Evolutionary conservation across 2,329 filamentous ascomycete species (phyloP).

Genomic region (Diplodia corticola): DNA sequence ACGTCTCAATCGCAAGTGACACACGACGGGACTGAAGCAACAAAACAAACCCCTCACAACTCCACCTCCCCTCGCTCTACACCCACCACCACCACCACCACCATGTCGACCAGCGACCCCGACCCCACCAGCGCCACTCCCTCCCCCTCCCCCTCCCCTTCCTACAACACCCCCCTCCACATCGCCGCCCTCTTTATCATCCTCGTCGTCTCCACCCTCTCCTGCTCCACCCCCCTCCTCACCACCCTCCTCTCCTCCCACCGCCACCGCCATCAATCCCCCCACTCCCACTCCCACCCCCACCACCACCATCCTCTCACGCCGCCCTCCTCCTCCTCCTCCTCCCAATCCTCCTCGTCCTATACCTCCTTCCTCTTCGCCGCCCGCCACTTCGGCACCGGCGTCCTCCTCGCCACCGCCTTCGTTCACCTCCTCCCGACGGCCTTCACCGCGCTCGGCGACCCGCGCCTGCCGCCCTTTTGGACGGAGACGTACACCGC

Average conservation of each 20-base stretch:
- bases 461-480: constrained; percentile 41
- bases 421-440: constrained; percentile 44
- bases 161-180: constrained; percentile 35
- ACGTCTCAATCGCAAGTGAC: too few relatives aligned
- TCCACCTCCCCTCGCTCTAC: not conserved
- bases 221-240: constrained; percentile 63
- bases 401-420: constrained; percentile 42
- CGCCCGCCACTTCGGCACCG: constrained; percentile 42
- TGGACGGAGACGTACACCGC: constrained; percentile 42
- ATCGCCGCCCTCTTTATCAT: constrained; percentile 38
- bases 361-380: constrained; percentile 52
- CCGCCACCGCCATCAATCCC: constrained; percentile 33
- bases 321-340: constrained; percentile 63
- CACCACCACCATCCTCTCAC: too few relatives aligned
- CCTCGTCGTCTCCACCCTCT: constrained; percentile 39
- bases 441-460: constrained; percentile 41
- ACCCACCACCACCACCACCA: not conserved
- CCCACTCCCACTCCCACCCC: not conserved
- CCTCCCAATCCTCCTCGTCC: constrained; percentile 61
- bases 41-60: not conserved
- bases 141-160: not conserved
- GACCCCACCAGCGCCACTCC: not conserved
- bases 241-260: constrained; percentile 44
- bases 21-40: too few relatives aligned
- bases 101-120: too few relatives aligned